phyloP scores from a whole-genome alignment of 1,139 yeast genomes.

The Sugiyamaella neomexicana region DNA sequence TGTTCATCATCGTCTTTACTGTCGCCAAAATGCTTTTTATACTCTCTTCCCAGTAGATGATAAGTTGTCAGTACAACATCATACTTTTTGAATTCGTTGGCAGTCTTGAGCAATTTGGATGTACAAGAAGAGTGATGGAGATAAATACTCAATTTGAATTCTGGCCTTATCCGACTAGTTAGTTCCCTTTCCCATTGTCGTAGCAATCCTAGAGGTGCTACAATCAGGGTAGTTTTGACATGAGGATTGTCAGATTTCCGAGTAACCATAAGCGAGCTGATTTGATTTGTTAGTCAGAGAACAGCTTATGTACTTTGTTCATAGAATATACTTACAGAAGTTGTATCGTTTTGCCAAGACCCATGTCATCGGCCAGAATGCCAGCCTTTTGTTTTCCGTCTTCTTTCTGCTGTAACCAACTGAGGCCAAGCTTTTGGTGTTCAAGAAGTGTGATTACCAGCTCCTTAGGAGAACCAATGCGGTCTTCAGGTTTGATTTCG shows the following conservation, averaged over 20 bases:
- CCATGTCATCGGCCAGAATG: slow-evolving; percentile 56
- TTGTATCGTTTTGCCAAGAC: slow-evolving; percentile 56
- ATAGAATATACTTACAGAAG: slow-evolving; percentile 39
- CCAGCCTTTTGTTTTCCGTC: slow-evolving; percentile 50
- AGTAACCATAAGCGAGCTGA: slow-evolving; percentile 60
- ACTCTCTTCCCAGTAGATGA: slow-evolving; percentile 59
- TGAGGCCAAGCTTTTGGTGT: slow-evolving; percentile 83
- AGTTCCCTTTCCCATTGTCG: slow-evolving; percentile 72
- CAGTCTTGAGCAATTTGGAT: slow-evolving; percentile 41
- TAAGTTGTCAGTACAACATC: slow-evolving; percentile 84
- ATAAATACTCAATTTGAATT: slow-evolving; percentile 50
- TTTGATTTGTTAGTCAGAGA: slow-evolving; percentile 28
- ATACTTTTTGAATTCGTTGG: slow-evolving; percentile 50
- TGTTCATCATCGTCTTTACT: slow-evolving; percentile 37
- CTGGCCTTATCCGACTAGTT: slow-evolving; percentile 53
- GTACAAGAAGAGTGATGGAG: slow-evolving; percentile 59
- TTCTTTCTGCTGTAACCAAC: slow-evolving; percentile 78
- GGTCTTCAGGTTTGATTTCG: slow-evolving; percentile 45
- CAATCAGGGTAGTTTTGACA: slow-evolving; percentile 59
- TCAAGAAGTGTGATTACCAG: slow-evolving; percentile 65
- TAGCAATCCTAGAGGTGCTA: slow-evolving; percentile 69
- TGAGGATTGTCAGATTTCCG: slow-evolving; percentile 68
- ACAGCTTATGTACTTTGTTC: too few relatives aligned
- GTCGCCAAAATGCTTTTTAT: slow-evolving; percentile 31
- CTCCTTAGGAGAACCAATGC: slow-evolving; percentile 68